Base-by-base conservation (phyloP, 1,284 basidiomycete genomes). In the Termitomyces sp. region DNA sequence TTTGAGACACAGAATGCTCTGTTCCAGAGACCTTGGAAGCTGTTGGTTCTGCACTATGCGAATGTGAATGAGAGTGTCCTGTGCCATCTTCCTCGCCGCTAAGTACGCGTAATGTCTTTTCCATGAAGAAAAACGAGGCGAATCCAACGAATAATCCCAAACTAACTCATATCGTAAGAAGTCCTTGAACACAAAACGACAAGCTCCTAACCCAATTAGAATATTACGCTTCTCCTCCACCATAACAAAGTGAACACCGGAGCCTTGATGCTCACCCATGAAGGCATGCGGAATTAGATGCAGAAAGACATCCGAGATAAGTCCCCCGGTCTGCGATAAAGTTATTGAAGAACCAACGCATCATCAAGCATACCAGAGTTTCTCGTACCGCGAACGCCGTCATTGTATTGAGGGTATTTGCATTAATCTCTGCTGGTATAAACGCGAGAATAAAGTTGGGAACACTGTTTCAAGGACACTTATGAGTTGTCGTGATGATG, bases 401-500 rank as follows among this genome's bases (percentile, higher is more conserved):
- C 91, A 94, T 93, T 6, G 88, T 93, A 64, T 93, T 93, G 52
- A 94, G 76, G 40, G 89, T 92, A 65, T 90, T 78, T 13, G 79
- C 76, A 68, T 87, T 84, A 62, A 94, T 91, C 66, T 91, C 76
- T 43, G 88, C 86, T 21, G 91, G 91, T 57, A 94, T 93, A 65
- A 93, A 91, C 7, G 89, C 86, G 46, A 95, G 84, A 60, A 95
- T 92, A 63, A 94, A 90, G 72, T 95, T 95, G 49, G 91, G 92
- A 51, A 93, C 81, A 39, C 90, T 92, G 66, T 46, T 18, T 8
- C 2, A 53, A 62, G 9, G 16, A 57, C 54, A 60, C 57, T n/a
- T 19, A 37, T 56, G 4, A 49, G 49, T 8, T 41, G n/a, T 5
- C 9, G 28, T 13, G 7, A 26, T 26, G 11, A 30, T 19, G 43